Evolutionary conservation across 257 asterid genomes (phyloP), one percentile per base, ranked within the genome.

Genomic region (Solanum pimpinellifolium): DNA sequence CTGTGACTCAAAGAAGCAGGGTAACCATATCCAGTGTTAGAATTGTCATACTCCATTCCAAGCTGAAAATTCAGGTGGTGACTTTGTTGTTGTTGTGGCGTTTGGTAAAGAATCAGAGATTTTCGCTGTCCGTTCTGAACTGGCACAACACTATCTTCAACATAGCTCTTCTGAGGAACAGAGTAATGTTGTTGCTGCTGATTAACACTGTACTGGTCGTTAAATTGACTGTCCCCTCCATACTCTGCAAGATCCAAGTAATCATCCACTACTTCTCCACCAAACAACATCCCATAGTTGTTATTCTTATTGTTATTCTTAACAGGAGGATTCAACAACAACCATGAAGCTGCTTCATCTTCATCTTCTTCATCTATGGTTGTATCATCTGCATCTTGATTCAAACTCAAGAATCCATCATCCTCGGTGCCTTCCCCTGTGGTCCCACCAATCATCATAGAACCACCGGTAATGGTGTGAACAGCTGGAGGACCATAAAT

Each of bases 311-410:
- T 69, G 60, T 41, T 91, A 18, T 86, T 91, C 85, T 92, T 93
- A 27, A 83, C 90, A 33, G 83, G 89, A 14, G 93, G 96, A 47
- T 95, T 92, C 66, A 90, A 56, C 85, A 95, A 42, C 66, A 94
- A 89, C 98, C 98, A 96, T 3, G 98, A 93, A 21, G 93, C 94
- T 5, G 98, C 95, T 72, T 94, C 98, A 21, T 94, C 93, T 27
- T 95, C 96, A 44, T 91, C 97, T 0, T 91, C 93, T 4, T 88
- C 94, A 4, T 88, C 92, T 29, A 65, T 84, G 25, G 88, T 68
- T 14, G 86, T 88, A 25, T 89, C 90, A 3, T 86, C 91, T 9
- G 39, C 91, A 8, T 91, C 91, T 56, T 27, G 88, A 76, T 89
- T 77, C 65, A 78, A 46, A 49, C 68, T 80, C 90, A 92, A 84